These are phyloP conservation scores for Diaporthe sp. DNA, from an alignment of 2,329 filamentous ascomycete genomes.

Conservation along the genomic window DNA sequence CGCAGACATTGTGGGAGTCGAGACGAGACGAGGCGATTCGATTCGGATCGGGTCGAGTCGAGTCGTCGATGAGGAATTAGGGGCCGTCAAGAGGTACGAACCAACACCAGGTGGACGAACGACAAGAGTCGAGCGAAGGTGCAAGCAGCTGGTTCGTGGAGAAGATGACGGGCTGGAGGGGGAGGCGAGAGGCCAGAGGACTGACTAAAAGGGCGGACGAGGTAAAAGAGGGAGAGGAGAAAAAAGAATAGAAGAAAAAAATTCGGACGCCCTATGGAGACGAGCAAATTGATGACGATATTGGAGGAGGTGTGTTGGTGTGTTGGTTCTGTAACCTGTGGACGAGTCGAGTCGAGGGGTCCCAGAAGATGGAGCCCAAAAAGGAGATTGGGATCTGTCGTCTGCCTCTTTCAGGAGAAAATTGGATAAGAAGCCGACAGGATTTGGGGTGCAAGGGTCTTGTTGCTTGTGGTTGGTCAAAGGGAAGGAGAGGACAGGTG, in stretches of 20 bases:
- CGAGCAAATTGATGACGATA: constrained; percentile 10
- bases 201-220: neutral
- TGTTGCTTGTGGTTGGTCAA: neutral
- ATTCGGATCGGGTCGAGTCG: neutral
- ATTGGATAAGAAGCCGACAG: neutral
- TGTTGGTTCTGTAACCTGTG: neutral
- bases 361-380: constrained; percentile 16
- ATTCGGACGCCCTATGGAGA: neutral
- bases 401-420: constrained; percentile 17
- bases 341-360: constrained; percentile 17
- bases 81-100: neutral
- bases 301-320: neutral
- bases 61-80: neutral
- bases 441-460: neutral
- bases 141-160: constrained; percentile 8
- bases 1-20: constrained; percentile 31
- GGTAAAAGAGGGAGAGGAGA: neutral
- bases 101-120: neutral
- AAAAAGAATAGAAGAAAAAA: neutral
- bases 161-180: neutral
- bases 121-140: neutral
- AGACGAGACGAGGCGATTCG: neutral
- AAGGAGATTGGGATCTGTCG: constrained; percentile 26
- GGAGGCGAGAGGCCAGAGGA: neutral
- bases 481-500: constrained; percentile 5